Evolutionary conservation across 345 rosid genomes (phyloP), one percentile per base, ranked within the genome.

Genomic region (Gossypium bickii): DNA sequence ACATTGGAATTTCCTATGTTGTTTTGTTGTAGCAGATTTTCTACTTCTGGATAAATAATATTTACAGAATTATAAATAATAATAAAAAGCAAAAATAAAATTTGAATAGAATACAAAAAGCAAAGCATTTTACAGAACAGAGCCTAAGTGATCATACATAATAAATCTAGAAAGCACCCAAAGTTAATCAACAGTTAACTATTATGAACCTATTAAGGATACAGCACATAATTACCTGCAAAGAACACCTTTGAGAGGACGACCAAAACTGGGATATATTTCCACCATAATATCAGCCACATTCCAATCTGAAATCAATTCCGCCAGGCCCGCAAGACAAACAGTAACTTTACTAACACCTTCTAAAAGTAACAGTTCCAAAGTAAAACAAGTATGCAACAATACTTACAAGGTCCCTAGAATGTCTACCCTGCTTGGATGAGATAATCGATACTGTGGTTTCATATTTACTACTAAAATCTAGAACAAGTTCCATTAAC

Each of bases 261-360:
- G 29, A 85, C 72, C 78, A 87, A 76, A 74, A 85, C 48, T 8
- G 77, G 92, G 72, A 85, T 78, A 74, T 86, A 84, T 85, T 91
- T 93, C 97, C 92, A 90, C 87, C 94, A 91, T 78, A 89, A 76
- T 62, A 89, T 78, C 88, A 91, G 71, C 98, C 98, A 93, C 83
- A 93, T 80, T 60, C 87, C 85, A 76, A 93, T 84, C 98, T 93
- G 86, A 41, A 79, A 78, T 47, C 53, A 67, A 13, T 67, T 45
- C 18, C 18, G 13, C 71, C 71, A 15, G 7, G 45, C 22, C 9
- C 34, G 44, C 53, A 48, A 12, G 9, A 16, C 18, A 59, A 45
- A 38, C 5, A 27, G 17, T 9, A 24, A 10, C 67, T 25, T 60
- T 17, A 60, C 17, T 27, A 47, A 27, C 4, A 25, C 8, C 63